Percentiles rank a stretch among this genome's conserved stretches.
Evolutionary conservation across 257 asterid species (phyloP).

Genomic region (Solanum dulcamara): DNA sequence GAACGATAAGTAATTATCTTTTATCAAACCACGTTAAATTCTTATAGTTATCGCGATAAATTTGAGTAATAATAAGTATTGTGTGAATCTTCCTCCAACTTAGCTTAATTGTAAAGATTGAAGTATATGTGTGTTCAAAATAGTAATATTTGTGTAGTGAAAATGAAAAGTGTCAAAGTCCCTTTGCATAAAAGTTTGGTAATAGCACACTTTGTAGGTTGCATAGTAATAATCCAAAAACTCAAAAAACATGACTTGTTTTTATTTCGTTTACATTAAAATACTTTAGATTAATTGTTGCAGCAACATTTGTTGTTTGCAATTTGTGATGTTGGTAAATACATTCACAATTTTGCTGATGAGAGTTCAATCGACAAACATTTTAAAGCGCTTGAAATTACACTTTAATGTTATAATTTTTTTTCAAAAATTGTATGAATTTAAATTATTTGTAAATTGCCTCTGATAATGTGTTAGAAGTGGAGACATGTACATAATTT

Average conservation of each 20-base stretch:
- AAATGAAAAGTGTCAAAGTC: not conserved
- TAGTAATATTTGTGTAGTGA: not conserved
- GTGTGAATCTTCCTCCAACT: too few relatives aligned
- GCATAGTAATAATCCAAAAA: not conserved
- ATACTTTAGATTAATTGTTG: not conserved
- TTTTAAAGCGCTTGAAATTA: not conserved
- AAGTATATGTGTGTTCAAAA: not conserved
- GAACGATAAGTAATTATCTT: not conserved
- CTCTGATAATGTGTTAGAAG: not conserved
- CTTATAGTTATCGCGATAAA: too few relatives aligned
- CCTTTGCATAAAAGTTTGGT: not conserved
- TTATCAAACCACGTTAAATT: not conserved
- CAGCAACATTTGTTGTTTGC: not conserved
- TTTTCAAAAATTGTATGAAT: not conserved
- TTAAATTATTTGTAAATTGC: not conserved
- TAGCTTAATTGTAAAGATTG: not conserved
- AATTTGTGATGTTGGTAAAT: not conserved
- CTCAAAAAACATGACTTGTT: not conserved
- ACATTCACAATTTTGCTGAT: not conserved
- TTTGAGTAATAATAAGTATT: too few relatives aligned
- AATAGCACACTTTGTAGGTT: not conserved
- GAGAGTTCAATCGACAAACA: not conserved
- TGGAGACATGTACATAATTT: not conserved
- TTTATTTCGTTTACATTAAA: not conserved
- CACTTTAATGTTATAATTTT: not conserved